Conservation (phyloP, 2,329 filamentous ascomycete species). For the Ophiostoma tasmaniense region DNA sequence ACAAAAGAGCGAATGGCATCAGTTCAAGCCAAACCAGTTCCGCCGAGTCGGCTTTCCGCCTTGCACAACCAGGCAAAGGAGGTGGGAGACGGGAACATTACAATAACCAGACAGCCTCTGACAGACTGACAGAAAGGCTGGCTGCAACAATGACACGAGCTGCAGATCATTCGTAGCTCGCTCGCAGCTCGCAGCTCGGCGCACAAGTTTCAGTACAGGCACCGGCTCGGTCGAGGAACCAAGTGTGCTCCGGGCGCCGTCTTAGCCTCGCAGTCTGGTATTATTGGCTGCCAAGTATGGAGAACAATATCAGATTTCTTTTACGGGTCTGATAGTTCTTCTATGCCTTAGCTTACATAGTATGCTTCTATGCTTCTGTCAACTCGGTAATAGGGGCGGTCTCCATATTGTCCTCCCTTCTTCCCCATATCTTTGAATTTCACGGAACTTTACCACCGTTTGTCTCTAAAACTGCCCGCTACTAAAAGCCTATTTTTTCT, state of each 20-base stretch:
- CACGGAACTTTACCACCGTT: background rate
- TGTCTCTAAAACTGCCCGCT: background rate
- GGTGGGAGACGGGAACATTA: background rate
- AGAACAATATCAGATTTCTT: background rate
- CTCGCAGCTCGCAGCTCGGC: background rate
- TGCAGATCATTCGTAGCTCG: background rate
- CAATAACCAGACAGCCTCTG: background rate
- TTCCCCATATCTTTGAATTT: background rate
- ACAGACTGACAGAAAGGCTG: background rate
- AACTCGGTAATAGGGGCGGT: background rate
- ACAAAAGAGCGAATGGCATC: background rate
- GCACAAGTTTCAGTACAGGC: background rate
- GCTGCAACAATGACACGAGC: background rate
- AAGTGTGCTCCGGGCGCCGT: constrained; percentile 1
- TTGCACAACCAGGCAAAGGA: background rate
- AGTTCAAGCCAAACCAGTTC: background rate
- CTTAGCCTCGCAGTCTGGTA: background rate
- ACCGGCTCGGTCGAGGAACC: background rate
- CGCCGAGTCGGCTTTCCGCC: background rate
- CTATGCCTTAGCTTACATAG: no score
- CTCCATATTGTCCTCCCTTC: background rate
- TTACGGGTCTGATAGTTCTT: background rate
- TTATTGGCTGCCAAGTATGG: background rate
- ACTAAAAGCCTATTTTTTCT: background rate
- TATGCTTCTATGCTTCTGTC: no score